phyloP scores from a whole-genome alignment of 2,329 filamentous ascomycete species.

The Pyricularia pennisetigena region DNA sequence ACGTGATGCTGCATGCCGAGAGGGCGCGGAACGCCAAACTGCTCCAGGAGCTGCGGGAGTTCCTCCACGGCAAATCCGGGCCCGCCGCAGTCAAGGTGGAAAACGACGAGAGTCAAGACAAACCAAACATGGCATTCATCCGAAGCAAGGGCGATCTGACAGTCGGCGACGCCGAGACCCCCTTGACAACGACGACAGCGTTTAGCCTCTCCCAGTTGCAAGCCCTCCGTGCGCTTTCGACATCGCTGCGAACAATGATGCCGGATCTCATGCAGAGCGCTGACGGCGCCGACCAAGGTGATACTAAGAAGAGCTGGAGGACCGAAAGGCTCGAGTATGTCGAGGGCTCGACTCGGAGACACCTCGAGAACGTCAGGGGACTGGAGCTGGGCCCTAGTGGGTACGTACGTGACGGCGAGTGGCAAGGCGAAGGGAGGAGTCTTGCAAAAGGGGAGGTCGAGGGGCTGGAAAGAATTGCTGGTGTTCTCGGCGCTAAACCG shows the following conservation, averaged over 20 bases:
- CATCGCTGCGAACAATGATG: slow-evolving; percentile 51
- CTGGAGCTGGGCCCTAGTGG: slow-evolving; percentile 54
- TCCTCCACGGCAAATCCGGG: slow-evolving; percentile 12
- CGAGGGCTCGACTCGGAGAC: slow-evolving; percentile 65
- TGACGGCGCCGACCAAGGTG: slow-evolving; percentile 16
- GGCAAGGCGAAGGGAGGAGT: slow-evolving; percentile 44
- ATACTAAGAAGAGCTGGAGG: slow-evolving; percentile 43
- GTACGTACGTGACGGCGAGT: slow-evolving; percentile 55
- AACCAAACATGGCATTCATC: slow-evolving; percentile 45
- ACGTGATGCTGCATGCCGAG: slow-evolving; percentile 60
- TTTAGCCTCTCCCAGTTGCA: slow-evolving; percentile 81
- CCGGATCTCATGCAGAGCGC: slow-evolving; percentile 42
- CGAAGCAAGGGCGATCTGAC: slow-evolving; percentile 40
- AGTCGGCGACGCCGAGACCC: slow-evolving; percentile 39
- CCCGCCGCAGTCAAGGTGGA: slow-evolving; percentile 16
- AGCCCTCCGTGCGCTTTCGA: slow-evolving; percentile 58
- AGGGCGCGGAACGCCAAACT: slow-evolving; percentile 62
- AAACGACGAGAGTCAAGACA: slow-evolving; percentile 9
- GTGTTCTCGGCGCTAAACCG: slow-evolving; percentile 28
- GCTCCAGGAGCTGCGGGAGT: slow-evolving; percentile 49
- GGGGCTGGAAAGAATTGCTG: slow-evolving; percentile 41
- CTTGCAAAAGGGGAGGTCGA: slow-evolving; percentile 45
- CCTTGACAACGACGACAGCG: slow-evolving; percentile 60
- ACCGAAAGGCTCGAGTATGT: slow-evolving; percentile 73
- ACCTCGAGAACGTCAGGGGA: slow-evolving; percentile 62